A percentile compares a stretch with the other conserved stretches of the same genome.
Evolutionary conservation across 148 eudicot genomes (phyloP).

Genomic region (Spergularia marina): DNA sequence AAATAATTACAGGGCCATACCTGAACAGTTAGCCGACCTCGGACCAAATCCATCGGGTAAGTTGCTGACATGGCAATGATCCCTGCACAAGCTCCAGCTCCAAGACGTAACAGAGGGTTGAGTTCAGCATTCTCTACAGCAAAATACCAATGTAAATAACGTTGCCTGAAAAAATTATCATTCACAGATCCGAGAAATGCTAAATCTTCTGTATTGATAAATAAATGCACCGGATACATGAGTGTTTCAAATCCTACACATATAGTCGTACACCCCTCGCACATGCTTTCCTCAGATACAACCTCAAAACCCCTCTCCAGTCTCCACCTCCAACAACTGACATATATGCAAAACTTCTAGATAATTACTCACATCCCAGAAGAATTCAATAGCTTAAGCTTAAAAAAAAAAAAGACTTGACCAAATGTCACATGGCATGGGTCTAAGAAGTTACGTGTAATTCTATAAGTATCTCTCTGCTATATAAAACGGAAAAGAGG

Average conservation of each 20-base stretch:
- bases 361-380: not conserved
- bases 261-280: not conserved
- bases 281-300: slow-evolving; percentile 4
- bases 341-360: not conserved
- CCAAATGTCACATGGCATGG: not conserved
- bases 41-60: slow-evolving; percentile 93
- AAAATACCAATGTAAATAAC: slow-evolving; percentile 5
- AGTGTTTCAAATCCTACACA: not conserved
- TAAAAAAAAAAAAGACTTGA: not conserved
- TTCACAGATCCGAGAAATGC: not conserved
- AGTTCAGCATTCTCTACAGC: slow-evolving; percentile 75
- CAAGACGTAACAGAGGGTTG: slow-evolving; percentile 86
- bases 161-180: not conserved
- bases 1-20: slow-evolving; percentile 27
- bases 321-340: slow-evolving; percentile 1
- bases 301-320: not conserved
- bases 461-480: not conserved
- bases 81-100: slow-evolving; percentile 96
- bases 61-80: slow-evolving; percentile 97
- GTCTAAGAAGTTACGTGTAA: not conserved
- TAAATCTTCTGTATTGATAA: not conserved
- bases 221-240: not conserved
- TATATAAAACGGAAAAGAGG: not conserved
- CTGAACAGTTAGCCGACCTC: slow-evolving; percentile 94
- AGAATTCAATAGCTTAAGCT: not conserved